A percentile compares a stretch with the other conserved stretches of the same genome.
These are phyloP conservation scores for Hyphopichia khmerensis DNA, from an alignment of 1,139 yeast genomes.

Conservation along the genomic window DNA sequence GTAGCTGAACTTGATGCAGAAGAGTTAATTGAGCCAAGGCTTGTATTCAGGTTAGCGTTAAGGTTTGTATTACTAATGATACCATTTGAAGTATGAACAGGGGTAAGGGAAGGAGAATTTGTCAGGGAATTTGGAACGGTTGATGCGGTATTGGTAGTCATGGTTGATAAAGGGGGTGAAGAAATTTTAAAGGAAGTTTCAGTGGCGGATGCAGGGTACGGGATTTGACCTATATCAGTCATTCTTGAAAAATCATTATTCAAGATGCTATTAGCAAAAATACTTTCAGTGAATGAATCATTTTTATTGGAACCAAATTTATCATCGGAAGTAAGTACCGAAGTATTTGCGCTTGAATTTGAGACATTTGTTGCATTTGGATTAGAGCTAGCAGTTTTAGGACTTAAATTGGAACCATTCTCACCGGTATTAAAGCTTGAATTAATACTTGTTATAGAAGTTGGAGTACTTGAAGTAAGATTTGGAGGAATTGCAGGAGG, in stretches of 20 bases:
- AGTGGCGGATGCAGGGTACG: constrained; percentile 25
- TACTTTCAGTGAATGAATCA: too few species aligned
- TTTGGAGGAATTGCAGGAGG: constrained; percentile 9
- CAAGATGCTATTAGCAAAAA: background rate
- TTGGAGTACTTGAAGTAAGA: background rate
- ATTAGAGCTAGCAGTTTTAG: too few species aligned
- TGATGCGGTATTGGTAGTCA: constrained; percentile 10
- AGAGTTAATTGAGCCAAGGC: too few species aligned
- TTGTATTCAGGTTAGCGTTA: too few species aligned
- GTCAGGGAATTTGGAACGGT: constrained; percentile 13
- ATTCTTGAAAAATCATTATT: constrained; percentile 4
- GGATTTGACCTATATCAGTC: constrained; percentile 6
- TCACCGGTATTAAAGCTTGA: background rate
- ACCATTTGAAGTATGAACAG: background rate
- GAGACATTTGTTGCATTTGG: background rate
- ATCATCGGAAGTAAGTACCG: background rate
- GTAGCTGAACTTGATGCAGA: constrained; percentile 1
- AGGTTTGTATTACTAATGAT: background rate
- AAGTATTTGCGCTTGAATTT: background rate
- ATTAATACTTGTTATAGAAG: too few species aligned
- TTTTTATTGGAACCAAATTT: too few species aligned
- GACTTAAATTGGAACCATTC: background rate
- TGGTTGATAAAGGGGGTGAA: constrained; percentile 11
- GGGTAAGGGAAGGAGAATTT: constrained; percentile 11
- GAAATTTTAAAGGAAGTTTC: constrained; percentile 24